phyloP scores from a whole-genome alignment of 1,139 yeast species.

The Suhomyces bokatorum region DNA sequence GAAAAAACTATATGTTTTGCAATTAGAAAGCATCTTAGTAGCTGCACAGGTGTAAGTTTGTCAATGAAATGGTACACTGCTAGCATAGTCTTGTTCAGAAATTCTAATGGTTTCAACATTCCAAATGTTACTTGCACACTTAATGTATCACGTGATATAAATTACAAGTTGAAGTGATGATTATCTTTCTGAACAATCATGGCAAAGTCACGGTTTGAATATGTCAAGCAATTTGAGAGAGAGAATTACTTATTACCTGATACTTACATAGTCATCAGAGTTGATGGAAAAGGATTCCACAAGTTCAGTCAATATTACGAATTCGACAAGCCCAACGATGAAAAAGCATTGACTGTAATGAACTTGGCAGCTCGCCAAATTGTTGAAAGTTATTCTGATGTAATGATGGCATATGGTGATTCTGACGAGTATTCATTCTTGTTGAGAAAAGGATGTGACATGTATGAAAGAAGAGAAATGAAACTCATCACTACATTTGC shows the following conservation, averaged over 20 bases:
- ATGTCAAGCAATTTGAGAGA: slow-evolving; percentile 78
- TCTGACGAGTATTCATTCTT: slow-evolving; percentile 92
- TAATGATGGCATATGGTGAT: slow-evolving; percentile 86
- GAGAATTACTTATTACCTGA: slow-evolving; percentile 75
- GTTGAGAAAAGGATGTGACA: slow-evolving; percentile 55
- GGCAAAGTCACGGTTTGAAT: slow-evolving; percentile 48
- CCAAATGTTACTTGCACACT: no score
- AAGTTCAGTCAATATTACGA: slow-evolving; percentile 70
- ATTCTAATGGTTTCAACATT: no score
- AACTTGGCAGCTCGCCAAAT: slow-evolving; percentile 73
- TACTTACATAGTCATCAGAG: slow-evolving; percentile 77
- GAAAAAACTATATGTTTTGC: no score
- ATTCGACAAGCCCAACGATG: slow-evolving; percentile 87
- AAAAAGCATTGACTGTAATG: slow-evolving; percentile 73
- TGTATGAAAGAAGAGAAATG: slow-evolving; percentile 80
- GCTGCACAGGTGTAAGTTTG: no score
- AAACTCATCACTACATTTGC: slow-evolving; percentile 81
- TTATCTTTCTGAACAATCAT: slow-evolving; percentile 4
- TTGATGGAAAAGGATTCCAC: slow-evolving; percentile 95
- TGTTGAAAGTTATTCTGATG: slow-evolving; percentile 66
- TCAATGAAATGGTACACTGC: no score
- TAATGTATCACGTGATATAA: no score
- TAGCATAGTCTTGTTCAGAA: neutral
- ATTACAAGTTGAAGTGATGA: neutral
- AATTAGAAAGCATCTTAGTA: no score